Conservation (phyloP, 306 rosid species). For the apple (Malus domestica) region ASM211411v1 NC_041794.1:36163501-36164000, state of each 20-base stretch:
- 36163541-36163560: constrained; percentile 37
- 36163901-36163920: constrained; percentile 54
- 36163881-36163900: constrained; percentile 63
- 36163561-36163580: constrained; percentile 58
- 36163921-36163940: constrained; percentile 30
- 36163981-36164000: constrained; percentile 38
- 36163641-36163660: constrained; percentile 78
- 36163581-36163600: constrained; percentile 61
- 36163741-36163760: constrained; percentile 74
- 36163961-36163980: constrained; percentile 42
- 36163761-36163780: constrained; percentile 60
- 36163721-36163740: constrained; percentile 58
- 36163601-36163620: constrained; percentile 49
- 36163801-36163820: constrained; percentile 46
- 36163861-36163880: constrained; percentile 51
- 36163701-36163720: constrained; percentile 50
- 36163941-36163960: constrained; percentile 60
- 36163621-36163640: constrained; percentile 69
- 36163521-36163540: constrained; percentile 63
- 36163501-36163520: constrained; percentile 47
- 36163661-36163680: constrained; percentile 79
- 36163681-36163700: constrained; percentile 54
- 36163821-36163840: constrained; percentile 49
- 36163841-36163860: constrained; percentile 59
- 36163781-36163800: constrained; percentile 75